Evolutionary conservation across 2,329 filamentous ascomycete genomes (phyloP).

Genomic region (Pseudogymnoascus sp.): DNA sequence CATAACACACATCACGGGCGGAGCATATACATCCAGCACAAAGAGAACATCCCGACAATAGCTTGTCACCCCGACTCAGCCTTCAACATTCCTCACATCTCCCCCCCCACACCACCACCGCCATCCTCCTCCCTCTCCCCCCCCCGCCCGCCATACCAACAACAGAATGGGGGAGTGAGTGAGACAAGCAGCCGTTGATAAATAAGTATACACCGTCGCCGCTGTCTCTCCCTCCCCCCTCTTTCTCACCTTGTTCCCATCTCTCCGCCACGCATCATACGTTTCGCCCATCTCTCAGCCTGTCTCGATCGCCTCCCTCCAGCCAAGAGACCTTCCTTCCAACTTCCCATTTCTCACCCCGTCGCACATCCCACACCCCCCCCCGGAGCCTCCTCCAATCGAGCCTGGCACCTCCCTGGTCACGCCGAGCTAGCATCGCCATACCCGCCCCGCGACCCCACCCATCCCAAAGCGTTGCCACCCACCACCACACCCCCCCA

Average conservation of each 20-base stretch:
- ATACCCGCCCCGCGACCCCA: not conserved
- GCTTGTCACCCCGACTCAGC: not conserved
- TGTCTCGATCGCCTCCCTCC: not conserved
- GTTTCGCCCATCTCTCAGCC: not conserved
- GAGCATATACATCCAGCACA: not conserved
- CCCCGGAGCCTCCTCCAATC: not conserved
- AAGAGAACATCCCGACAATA: not conserved
- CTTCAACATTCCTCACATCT: not conserved
- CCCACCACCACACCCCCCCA: not conserved
- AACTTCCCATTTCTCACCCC: not conserved
- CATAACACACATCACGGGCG: not conserved
- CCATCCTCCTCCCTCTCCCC: not conserved
- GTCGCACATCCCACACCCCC: not conserved
- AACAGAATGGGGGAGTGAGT: not conserved
- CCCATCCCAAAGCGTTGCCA: not conserved
- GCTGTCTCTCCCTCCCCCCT: not conserved
- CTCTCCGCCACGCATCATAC: not conserved
- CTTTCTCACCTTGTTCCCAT: not conserved
- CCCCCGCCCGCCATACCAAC: not conserved
- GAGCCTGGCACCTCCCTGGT: not conserved
- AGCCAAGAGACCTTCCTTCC: not conserved
- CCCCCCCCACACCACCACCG: not conserved
- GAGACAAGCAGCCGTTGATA: not conserved
- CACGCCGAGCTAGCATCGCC: not conserved
- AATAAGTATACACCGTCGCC: not conserved